Evolutionary conservation across 140 eudicot genomes (phyloP).

Genomic region (Ambrosia hybrid): DNA sequence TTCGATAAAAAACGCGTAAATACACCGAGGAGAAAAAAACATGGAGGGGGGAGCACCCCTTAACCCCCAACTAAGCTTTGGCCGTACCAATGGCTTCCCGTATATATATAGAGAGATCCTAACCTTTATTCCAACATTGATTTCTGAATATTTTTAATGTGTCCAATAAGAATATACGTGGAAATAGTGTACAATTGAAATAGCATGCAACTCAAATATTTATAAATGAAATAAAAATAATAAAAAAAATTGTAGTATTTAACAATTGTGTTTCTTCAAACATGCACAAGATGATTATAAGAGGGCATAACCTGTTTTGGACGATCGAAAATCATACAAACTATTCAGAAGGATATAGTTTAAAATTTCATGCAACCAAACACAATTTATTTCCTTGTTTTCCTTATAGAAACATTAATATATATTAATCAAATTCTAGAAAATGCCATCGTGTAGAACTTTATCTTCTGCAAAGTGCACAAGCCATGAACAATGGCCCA

Average conservation of each 20-base stretch:
- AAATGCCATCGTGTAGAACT: conserved; percentile 11
- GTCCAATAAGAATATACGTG: background rate
- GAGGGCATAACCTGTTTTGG: background rate
- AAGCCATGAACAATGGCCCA: conserved; percentile 30
- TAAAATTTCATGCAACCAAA: background rate
- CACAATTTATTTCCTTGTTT: background rate
- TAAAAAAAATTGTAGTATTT: too few species aligned
- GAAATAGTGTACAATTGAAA: background rate
- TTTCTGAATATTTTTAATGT: too few species aligned
- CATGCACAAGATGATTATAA: background rate
- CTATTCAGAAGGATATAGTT: background rate
- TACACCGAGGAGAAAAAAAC: too few species aligned
- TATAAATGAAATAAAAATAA: background rate
- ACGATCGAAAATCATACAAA: background rate
- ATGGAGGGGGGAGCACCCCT: too few species aligned
- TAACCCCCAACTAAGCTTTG: too few species aligned
- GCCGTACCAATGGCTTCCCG: too few species aligned
- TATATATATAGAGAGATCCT: too few species aligned
- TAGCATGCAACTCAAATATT: background rate
- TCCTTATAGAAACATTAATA: background rate
- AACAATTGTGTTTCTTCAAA: background rate
- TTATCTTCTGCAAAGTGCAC: conserved; percentile 16
- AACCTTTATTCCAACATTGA: too few species aligned
- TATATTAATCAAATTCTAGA: background rate
- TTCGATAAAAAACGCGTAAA: too few species aligned